Evolutionary conservation across 1,284 basidiomycete genomes (phyloP), one percentile per base, ranked within the genome.

Genomic region (Ustilago bromivora): DNA sequence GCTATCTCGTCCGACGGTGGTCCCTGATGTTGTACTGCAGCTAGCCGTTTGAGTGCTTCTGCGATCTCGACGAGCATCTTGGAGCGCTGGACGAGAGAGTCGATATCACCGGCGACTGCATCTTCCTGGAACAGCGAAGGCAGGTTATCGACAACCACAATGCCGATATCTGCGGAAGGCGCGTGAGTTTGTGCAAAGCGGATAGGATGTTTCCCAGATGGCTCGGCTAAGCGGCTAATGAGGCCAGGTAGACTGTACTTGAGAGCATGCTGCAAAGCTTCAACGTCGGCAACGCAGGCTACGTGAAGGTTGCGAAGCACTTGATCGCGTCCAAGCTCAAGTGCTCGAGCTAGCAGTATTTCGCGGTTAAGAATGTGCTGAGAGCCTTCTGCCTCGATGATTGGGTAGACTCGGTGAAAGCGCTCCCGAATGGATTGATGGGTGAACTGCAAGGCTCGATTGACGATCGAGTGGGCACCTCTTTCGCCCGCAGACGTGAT

Each of bases 81-180:
- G 2, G 74, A 70, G 0, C 81, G 63, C 17, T 76, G 66, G 2
- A 70, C 55, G 12, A 77, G 67, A 32, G 65, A 67, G 43, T 68
- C 66, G 9, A 70, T 61, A 15, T 67, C 59, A 23, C 54, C 35
- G 10, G 77, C 64, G 6, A 67, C 72, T 0, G 74, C 51, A 43
- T 82, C 78, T 4, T 81, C 73, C 40, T 83, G 80, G n/a, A 83
- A 72, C 6, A 83, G 64, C 3, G 78, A 59, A 3, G 82, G 80
- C 2, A 83, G 64, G 38, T 76, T 80, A 56, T 83, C 82, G 1
- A 83, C 47, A 15, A 82, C 75, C 0, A 83, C 36, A 4, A 83
- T 46, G 1, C 70, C 74, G 9, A 79, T 43, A 1, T 69, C 55
- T 12, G 46, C 3, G n/a, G 62, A 53, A 32, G 49, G 28, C 15